Percentiles rank a stretch among this genome's conserved stretches.
These are phyloP conservation scores for Amyloporia xantha DNA, from an alignment of 768 basidiomycete species.

Conservation along the genomic window DNA sequence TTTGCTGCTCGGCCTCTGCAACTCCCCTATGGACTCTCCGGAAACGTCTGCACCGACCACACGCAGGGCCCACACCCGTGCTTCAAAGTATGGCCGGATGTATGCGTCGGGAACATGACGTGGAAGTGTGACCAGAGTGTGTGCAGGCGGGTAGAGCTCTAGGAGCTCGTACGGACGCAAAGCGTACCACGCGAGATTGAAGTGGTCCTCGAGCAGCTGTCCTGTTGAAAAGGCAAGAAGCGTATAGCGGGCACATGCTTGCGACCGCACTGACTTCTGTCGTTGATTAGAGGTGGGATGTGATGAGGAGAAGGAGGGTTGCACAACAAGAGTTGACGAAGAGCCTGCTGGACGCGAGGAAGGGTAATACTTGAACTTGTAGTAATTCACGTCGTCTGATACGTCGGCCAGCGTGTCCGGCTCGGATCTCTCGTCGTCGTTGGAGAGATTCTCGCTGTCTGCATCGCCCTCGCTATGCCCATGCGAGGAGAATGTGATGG, in stretches of 20 bases:
- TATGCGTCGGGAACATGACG: constrained; percentile 37
- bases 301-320: constrained; percentile 1
- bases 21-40: neutral
- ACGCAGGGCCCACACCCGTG: constrained; percentile 45
- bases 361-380: constrained; percentile 20
- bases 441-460: constrained; percentile 8
- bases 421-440: constrained; percentile 15
- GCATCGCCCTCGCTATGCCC: neutral
- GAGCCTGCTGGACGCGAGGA: constrained; percentile 9
- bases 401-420: constrained; percentile 28
- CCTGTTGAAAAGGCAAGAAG: constrained; percentile 65
- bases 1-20: neutral
- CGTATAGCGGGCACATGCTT: constrained; percentile 29
- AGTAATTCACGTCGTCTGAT: constrained; percentile 22
- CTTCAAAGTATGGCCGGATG: constrained; percentile 53
- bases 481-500: constrained; percentile 55
- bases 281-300: constrained; percentile 6
- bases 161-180: constrained; percentile 59
- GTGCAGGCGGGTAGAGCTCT: constrained; percentile 48
- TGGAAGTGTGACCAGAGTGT: constrained; percentile 35
- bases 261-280: constrained; percentile 5
- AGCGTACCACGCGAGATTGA: constrained; percentile 48
- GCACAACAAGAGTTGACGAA: constrained; percentile 8
- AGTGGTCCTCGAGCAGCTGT: constrained; percentile 63
- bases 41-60: constrained; percentile 25